phyloP scores from a whole-genome alignment of 2,329 filamentous ascomycete genomes.

The Hymenoscyphus repandus region DNA sequence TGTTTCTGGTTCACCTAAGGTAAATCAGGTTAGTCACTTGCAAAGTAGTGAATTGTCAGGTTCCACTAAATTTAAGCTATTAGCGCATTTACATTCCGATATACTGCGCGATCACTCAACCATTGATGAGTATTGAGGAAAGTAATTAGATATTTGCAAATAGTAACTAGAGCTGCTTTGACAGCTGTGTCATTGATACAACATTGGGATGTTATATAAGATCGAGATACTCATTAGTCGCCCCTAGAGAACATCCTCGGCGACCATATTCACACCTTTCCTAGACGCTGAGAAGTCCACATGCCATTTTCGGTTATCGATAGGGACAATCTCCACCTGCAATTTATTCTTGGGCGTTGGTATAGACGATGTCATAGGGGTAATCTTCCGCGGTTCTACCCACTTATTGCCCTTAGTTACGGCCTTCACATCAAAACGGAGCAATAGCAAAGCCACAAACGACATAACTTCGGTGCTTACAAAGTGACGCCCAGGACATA shows the following conservation, averaged over 20 bases:
- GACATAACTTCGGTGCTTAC: slow-evolving; percentile 33
- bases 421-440: slow-evolving; percentile 13
- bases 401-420: not conserved
- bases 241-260: not conserved
- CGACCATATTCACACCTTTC: not conserved
- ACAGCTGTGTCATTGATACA: too few species aligned
- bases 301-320: not conserved
- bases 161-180: too few species aligned
- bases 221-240: too few species aligned
- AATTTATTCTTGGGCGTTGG: not conserved
- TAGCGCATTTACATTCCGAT: too few species aligned
- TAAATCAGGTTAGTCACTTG: too few species aligned
- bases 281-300: not conserved
- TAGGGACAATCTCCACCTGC: not conserved
- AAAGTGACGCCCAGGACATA: slow-evolving; percentile 35
- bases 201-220: too few species aligned
- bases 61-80: too few species aligned
- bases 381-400: not conserved
- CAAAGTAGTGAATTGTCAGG: too few species aligned
- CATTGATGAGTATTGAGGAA: too few species aligned
- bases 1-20: too few species aligned
- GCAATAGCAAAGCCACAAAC: slow-evolving; percentile 19
- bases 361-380: slow-evolving; percentile 1
- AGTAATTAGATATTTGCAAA: too few species aligned
- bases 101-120: too few species aligned